These are phyloP conservation scores for Penicillium sp. DNA, from an alignment of 2,329 filamentous ascomycete species.

Conservation along the genomic window DNA sequence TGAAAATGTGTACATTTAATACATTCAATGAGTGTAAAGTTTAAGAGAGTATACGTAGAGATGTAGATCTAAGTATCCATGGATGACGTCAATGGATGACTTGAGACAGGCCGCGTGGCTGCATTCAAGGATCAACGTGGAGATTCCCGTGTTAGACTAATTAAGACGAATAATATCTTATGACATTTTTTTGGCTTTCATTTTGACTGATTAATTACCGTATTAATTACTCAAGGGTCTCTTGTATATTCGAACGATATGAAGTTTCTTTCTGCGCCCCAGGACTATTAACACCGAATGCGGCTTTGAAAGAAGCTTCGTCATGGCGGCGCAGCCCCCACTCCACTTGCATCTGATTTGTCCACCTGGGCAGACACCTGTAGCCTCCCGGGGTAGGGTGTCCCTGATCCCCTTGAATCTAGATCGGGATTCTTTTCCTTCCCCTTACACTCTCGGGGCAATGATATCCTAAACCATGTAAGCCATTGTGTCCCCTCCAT, in stretches of 20 bases:
- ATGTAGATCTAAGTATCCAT: not conserved
- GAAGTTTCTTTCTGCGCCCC: not conserved
- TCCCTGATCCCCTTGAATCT: not conserved
- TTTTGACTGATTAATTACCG: too few relatives aligned
- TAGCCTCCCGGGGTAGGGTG: not conserved
- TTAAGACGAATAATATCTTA: not conserved
- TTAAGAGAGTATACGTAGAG: not conserved
- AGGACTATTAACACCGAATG: not conserved
- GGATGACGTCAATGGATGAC: not conserved
- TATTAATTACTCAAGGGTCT: not conserved
- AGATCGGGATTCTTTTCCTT: not conserved
- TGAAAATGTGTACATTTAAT: conserved; percentile 3
- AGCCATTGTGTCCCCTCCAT: not conserved
- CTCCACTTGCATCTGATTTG: conserved; percentile 4
- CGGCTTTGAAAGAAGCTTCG: conserved; percentile 2
- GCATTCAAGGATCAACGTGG: not conserved
- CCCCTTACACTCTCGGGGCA: not conserved
- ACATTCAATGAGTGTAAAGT: not conserved
- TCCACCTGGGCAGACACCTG: too few relatives aligned
- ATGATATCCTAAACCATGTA: conserved; percentile 5
- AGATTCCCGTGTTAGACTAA: not conserved
- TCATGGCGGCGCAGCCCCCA: not conserved
- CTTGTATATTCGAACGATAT: too few relatives aligned
- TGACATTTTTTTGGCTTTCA: not conserved
- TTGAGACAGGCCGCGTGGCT: not conserved